Evolutionary conservation across 208 protist genomes (phyloP).

Genomic region (Jaenimonas drosophilae): DNA sequence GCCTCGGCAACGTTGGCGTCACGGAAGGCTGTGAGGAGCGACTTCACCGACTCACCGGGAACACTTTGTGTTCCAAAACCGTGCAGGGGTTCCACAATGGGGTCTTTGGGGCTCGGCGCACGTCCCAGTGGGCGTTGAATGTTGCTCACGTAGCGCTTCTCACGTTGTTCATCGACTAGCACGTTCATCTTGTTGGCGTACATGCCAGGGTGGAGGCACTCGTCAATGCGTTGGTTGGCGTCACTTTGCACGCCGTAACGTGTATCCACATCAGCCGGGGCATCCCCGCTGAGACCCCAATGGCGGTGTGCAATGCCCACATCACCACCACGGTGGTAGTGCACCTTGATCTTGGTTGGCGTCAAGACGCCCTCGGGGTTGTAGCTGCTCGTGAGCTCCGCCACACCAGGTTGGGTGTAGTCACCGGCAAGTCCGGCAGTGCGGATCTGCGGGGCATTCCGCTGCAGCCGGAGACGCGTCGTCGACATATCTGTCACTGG

Average conservation of each 20-base stretch:
- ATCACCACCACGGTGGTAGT: conserved; percentile 51
- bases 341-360: conserved; percentile 43
- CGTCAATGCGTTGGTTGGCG: conserved; percentile 24
- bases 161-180: conserved; percentile 59
- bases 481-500: too few relatives aligned
- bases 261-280: conserved; percentile 23
- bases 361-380: conserved; percentile 30
- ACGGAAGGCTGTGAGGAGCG: conserved; percentile 32
- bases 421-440: conserved; percentile 46
- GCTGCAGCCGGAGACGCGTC: conserved; percentile 35
- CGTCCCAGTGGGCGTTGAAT: conserved; percentile 47
- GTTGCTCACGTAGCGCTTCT: conserved; percentile 42
- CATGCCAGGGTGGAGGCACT: conserved; percentile 44
- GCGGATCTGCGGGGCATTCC: conserved; percentile 66
- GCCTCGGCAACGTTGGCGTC: conserved; percentile 38
- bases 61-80: conserved; percentile 49
- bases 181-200: conserved; percentile 47
- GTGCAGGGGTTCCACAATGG: conserved; percentile 24
- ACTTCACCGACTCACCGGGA: conserved; percentile 39
- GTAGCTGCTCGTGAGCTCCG: conserved; percentile 62
- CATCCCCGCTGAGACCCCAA: conserved; percentile 37
- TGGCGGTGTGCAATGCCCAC: conserved; percentile 37
- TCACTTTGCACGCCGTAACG: conserved; percentile 32
- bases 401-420: conserved; percentile 26
- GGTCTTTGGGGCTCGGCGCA: conserved; percentile 13